A percentile compares a stretch with the other conserved stretches of the same genome.
phyloP scores from a whole-genome alignment of 2,329 filamentous ascomycete genomes.

The Claviceps purpurea region DNA sequence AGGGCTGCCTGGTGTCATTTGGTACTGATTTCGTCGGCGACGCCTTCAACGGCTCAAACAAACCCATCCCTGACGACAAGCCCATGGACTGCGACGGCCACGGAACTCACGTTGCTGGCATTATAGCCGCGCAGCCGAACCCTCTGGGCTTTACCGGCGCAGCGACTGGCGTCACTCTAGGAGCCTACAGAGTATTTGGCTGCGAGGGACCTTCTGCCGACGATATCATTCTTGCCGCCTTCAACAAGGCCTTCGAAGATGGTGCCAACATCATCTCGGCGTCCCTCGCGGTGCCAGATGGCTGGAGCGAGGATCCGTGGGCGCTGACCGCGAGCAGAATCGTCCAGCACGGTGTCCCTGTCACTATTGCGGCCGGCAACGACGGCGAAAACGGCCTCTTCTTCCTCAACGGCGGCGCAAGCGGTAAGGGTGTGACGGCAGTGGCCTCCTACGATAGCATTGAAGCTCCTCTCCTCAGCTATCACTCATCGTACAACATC shows the following conservation, averaged over 20 bases:
- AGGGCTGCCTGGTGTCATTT: slow-evolving; percentile 28
- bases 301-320: slow-evolving; percentile 17
- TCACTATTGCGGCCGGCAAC: slow-evolving; percentile 30
- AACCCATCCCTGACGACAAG: slow-evolving; percentile 22
- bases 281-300: neutral
- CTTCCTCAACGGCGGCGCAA: slow-evolving; percentile 23
- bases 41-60: slow-evolving; percentile 13
- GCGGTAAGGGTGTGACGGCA: slow-evolving; percentile 27
- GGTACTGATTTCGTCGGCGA: slow-evolving; percentile 32
- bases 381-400: slow-evolving; percentile 27
- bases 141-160: slow-evolving; percentile 24
- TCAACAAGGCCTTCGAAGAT: slow-evolving; percentile 26
- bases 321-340: slow-evolving; percentile 27
- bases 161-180: slow-evolving; percentile 24
- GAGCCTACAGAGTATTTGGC: slow-evolving; percentile 24
- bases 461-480: slow-evolving; percentile 23
- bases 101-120: slow-evolving; percentile 32
- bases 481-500: slow-evolving; percentile 22
- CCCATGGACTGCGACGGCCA: slow-evolving; percentile 28
- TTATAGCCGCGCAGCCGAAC: slow-evolving; percentile 27
- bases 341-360: slow-evolving; percentile 27
- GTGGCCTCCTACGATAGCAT: slow-evolving; percentile 30
- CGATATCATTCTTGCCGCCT: slow-evolving; percentile 26
- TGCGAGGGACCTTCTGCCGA: slow-evolving; percentile 18
- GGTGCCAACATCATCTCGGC: slow-evolving; percentile 21